A percentile compares a stretch with the other conserved stretches of the same genome.
Evolutionary conservation across 1,139 yeast genomes (phyloP).

Genomic region (Nadsonia commutata): DNA sequence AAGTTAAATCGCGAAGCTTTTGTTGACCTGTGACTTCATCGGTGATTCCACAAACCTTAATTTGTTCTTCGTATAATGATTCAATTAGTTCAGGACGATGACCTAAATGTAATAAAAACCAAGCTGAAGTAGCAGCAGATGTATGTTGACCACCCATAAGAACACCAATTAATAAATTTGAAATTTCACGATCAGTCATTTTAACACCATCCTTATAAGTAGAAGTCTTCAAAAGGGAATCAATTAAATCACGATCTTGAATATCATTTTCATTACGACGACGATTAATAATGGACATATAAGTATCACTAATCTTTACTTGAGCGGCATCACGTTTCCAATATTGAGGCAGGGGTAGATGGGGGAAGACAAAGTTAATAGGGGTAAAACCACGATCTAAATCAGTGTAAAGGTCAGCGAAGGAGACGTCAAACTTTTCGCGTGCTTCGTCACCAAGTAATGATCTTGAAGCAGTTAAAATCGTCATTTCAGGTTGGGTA

Average conservation of each 20-base stretch:
- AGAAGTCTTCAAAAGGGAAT: slow-evolving; percentile 66
- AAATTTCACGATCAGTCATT: slow-evolving; percentile 92
- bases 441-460: slow-evolving; percentile 87
- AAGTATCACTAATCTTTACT: slow-evolving; percentile 60
- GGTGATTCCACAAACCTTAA: slow-evolving; percentile 41
- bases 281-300: slow-evolving; percentile 58
- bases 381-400: slow-evolving; percentile 96
- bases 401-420: slow-evolving; percentile 77
- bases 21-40: slow-evolving; percentile 15
- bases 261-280: slow-evolving; percentile 63
- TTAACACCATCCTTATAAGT: slow-evolving; percentile 84
- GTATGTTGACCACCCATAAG: slow-evolving; percentile 99
- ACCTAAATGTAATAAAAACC: slow-evolving; percentile 86
- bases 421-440: slow-evolving; percentile 61
- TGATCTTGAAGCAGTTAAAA: slow-evolving; percentile 88
- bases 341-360: slow-evolving; percentile 81
- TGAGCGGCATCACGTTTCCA: slow-evolving; percentile 81
- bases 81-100: slow-evolving; percentile 76
- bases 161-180: slow-evolving; percentile 85
- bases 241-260: slow-evolving; percentile 77
- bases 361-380: slow-evolving; percentile 85
- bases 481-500: slow-evolving; percentile 89
- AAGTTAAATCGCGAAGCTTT: slow-evolving; percentile 35
- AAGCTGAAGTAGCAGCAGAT: slow-evolving; percentile 88
- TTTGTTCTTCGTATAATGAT: slow-evolving; percentile 60